Percentiles rank a stretch among this genome's conserved stretches.
phyloP scores from a whole-genome alignment of 768 basidiomycete species.

The Aureoboletus auriporus region DNA sequence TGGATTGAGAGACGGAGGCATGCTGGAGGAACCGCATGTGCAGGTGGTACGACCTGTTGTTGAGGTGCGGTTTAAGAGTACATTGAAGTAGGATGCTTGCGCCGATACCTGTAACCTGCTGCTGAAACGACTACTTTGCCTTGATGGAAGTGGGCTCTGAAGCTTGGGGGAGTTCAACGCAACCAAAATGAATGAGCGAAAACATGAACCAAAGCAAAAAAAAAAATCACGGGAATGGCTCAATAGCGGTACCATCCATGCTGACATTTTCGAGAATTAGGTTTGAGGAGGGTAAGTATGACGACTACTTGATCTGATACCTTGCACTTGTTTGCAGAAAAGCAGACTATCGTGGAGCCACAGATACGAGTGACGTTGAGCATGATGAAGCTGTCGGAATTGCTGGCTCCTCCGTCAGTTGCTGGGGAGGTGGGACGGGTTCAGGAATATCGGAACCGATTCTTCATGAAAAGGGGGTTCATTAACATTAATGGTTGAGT shows the following conservation, averaged over 20 bases:
- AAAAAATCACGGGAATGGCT: constrained; percentile 44
- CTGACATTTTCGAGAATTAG: constrained; percentile 68
- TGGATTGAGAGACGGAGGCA: constrained; percentile 19
- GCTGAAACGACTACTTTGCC: constrained; percentile 24
- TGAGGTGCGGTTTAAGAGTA: constrained; percentile 10
- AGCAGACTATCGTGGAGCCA: constrained; percentile 49
- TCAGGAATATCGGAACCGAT: constrained; percentile 19
- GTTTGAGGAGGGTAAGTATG: constrained; percentile 63
- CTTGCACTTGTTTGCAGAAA: constrained; percentile 61
- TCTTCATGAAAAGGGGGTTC: constrained; percentile 27
- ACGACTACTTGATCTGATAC: constrained; percentile 75
- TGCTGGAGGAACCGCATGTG: constrained; percentile 4
- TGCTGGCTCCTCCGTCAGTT: constrained; percentile 22
- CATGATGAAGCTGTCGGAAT: constrained; percentile 33
- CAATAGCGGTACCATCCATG: constrained; percentile 73
- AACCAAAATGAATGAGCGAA: constrained; percentile 14
- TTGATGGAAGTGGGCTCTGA: constrained; percentile 10
- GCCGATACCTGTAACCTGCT: constrained; percentile 18
- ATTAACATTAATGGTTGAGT: constrained; percentile 19
- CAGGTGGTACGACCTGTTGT: constrained; percentile 6
- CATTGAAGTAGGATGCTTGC: constrained; percentile 18
- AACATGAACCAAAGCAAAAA: not conserved
- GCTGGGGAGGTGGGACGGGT: constrained; percentile 18
- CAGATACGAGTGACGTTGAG: constrained; percentile 40
- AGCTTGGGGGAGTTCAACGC: constrained; percentile 22